Evolutionary conservation across 345 rosid genomes (phyloP).

Genomic region (Gossypium thurberi): DNA sequence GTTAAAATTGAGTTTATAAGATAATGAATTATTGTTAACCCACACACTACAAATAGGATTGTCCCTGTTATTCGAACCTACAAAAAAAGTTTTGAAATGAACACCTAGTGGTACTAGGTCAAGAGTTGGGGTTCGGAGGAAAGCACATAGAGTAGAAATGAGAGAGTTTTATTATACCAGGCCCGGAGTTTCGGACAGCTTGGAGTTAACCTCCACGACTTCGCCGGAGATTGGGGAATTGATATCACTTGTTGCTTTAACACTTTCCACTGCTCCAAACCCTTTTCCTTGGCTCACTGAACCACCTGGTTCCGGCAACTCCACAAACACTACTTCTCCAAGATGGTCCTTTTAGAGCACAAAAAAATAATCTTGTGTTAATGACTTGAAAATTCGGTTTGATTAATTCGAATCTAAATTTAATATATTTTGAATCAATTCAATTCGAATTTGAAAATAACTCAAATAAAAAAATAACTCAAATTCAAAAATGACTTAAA

Average conservation of each 20-base stretch:
- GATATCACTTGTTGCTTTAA: constrained; percentile 90
- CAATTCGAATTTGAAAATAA: too few relatives aligned
- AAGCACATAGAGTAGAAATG: neutral
- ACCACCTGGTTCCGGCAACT: constrained; percentile 58
- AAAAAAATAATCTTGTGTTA: neutral
- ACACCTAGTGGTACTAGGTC: too few relatives aligned
- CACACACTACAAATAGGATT: too few relatives aligned
- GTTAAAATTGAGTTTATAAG: neutral
- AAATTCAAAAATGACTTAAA: too few relatives aligned
- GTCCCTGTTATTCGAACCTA: too few relatives aligned
- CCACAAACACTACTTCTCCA: constrained; percentile 94
- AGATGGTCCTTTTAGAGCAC: constrained; percentile 54
- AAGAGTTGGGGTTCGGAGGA: too few relatives aligned
- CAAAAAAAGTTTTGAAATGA: too few relatives aligned
- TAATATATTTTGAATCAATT: too few relatives aligned
- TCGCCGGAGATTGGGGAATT: constrained; percentile 87
- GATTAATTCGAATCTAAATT: too few relatives aligned
- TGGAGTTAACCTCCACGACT: constrained; percentile 67
- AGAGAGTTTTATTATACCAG: constrained; percentile 34
- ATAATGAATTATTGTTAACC: neutral
- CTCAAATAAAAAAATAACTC: too few relatives aligned
- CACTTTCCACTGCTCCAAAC: constrained; percentile 96
- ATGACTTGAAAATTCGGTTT: too few relatives aligned
- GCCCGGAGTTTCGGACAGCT: constrained; percentile 68
- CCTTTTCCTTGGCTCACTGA: constrained; percentile 47